phyloP scores from a whole-genome alignment of 2,329 filamentous ascomycete species.

The Drechslerella dactyloides region DNA sequence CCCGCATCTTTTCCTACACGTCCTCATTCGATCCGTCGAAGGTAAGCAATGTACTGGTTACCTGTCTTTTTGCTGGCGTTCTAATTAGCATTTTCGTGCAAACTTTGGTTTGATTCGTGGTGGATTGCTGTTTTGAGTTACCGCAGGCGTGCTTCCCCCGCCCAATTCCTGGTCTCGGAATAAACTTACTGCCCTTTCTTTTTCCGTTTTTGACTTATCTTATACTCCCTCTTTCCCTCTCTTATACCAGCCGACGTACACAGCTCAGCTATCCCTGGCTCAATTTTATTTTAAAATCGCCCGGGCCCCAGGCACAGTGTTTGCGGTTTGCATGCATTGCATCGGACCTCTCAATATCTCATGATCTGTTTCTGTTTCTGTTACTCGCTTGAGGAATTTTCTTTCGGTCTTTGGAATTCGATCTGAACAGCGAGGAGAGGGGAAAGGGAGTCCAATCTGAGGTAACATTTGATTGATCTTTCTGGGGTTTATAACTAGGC shows the following conservation, averaged over 20 bases:
- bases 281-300: not conserved
- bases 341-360: not conserved
- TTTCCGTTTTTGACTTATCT: slow-evolving; percentile 6
- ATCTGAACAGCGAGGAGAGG: not conserved
- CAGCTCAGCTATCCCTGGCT: not conserved
- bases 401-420: slow-evolving; percentile 1
- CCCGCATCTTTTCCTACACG: too few relatives aligned
- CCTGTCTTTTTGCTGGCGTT: not conserved
- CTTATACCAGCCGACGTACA: not conserved
- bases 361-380: not conserved
- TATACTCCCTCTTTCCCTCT: not conserved
- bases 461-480: not conserved
- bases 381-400: slow-evolving; percentile 1
- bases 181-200: slow-evolving; percentile 4
- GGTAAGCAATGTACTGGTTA: not conserved
- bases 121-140: not conserved
- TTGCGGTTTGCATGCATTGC: slow-evolving; percentile 1
- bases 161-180: not conserved
- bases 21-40: not conserved
- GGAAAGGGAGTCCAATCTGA: not conserved
- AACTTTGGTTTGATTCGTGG: not conserved
- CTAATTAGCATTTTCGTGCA: not conserved
- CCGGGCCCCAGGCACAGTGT: not conserved
- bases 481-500: slow-evolving; percentile 4
- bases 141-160: not conserved